Percentiles rank a stretch among this genome's conserved stretches.
Evolutionary conservation across 169 alveolate genomes (phyloP).

Genomic region (Plasmodium knowlesi): DNA sequence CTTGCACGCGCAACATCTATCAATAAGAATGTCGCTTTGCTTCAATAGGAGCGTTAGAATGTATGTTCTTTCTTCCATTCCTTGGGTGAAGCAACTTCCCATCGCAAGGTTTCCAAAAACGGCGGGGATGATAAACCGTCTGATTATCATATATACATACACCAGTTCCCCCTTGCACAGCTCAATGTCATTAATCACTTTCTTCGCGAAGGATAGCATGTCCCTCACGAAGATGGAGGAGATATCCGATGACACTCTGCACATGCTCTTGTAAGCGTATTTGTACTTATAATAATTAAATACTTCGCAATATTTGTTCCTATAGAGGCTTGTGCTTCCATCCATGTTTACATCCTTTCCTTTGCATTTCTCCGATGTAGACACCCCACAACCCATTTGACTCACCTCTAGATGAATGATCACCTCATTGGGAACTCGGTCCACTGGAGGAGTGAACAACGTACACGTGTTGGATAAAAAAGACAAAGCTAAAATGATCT

Average conservation of each 20-base stretch:
- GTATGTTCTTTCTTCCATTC: background rate
- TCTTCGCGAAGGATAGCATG: background rate
- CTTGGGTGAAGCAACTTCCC: too few relatives aligned
- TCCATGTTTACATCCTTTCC: background rate
- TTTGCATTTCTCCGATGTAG: background rate
- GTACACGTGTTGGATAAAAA: background rate
- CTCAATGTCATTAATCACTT: conserved; percentile 40
- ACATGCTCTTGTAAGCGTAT: conserved; percentile 9
- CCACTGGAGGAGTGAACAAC: background rate
- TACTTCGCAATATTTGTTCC: conserved; percentile 2
- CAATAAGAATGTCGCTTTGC: conserved; percentile 36
- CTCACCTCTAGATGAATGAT: background rate
- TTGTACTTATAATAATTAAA: conserved; percentile 41
- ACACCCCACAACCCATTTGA: background rate
- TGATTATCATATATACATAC: conserved; percentile 15
- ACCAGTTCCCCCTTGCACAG: conserved; percentile 36
- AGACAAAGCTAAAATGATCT: background rate
- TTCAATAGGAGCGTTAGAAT: background rate
- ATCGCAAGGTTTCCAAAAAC: background rate
- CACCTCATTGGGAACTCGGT: background rate
- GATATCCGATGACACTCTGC: background rate
- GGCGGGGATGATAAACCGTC: conserved; percentile 4
- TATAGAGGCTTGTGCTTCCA: background rate
- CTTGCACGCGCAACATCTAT: conserved; percentile 14
- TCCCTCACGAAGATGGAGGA: background rate